Conservation (phyloP, 2,329 filamentous ascomycete genomes). For the Talaromyces sp. region DNA sequence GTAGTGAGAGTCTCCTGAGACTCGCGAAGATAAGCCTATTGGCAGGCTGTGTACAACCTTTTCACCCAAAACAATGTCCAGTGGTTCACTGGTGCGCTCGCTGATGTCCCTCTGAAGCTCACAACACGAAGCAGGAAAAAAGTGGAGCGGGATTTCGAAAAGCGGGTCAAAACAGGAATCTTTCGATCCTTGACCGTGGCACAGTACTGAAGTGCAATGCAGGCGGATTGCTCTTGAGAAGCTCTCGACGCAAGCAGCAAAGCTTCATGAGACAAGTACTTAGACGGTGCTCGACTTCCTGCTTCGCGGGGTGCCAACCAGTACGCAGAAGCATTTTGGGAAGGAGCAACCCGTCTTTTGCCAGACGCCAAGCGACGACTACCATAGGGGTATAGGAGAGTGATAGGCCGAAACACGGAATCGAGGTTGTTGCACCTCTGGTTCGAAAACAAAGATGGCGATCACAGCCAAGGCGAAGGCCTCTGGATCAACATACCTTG, state of each 20-base stretch:
- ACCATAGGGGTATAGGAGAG: slow-evolving; percentile 26
- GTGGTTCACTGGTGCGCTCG: slow-evolving; percentile 57
- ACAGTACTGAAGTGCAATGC: slow-evolving; percentile 34
- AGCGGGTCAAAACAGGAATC: slow-evolving; percentile 24
- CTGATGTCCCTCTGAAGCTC: slow-evolving; percentile 45
- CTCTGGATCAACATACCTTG: slow-evolving; percentile 99
- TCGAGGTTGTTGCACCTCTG: slow-evolving; percentile 42
- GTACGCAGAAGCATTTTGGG: slow-evolving; percentile 30
- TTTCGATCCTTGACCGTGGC: slow-evolving; percentile 32
- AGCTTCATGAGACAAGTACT: slow-evolving; percentile 49
- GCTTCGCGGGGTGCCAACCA: slow-evolving; percentile 34
- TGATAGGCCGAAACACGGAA: slow-evolving; percentile 32
- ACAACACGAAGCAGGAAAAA: slow-evolving; percentile 24
- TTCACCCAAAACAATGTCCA: slow-evolving; percentile 30
- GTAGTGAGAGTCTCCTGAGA: slow-evolving; percentile 8
- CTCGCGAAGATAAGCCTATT: neutral
- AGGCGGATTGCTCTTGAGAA: slow-evolving; percentile 54
- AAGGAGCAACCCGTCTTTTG: slow-evolving; percentile 42
- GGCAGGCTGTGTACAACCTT: neutral
- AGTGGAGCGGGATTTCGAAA: slow-evolving; percentile 32
- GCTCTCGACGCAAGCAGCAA: slow-evolving; percentile 42
- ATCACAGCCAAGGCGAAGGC: slow-evolving; percentile 71
- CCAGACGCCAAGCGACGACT: slow-evolving; percentile 30
- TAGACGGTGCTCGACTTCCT: slow-evolving; percentile 62
- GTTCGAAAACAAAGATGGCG: slow-evolving; percentile 58